phyloP scores from a whole-genome alignment of 2,329 filamentous ascomycete genomes.

The Talaromyces sp. region DNA sequence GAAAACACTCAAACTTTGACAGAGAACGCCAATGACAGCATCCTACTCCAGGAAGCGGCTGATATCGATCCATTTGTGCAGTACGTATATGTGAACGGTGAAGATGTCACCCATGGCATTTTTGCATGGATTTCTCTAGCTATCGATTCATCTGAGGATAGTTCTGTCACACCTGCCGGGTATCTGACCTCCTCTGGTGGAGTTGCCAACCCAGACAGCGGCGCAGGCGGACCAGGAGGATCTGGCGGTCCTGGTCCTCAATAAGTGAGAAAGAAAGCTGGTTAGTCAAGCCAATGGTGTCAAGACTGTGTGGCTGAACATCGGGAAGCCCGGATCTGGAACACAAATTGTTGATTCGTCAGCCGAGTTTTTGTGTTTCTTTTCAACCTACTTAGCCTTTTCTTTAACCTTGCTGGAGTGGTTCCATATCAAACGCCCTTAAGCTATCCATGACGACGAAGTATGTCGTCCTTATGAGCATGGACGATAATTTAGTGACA shows the following conservation, averaged over 20 bases:
- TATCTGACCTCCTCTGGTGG: not conserved
- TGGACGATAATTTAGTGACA: too few relatives aligned
- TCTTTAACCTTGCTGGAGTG: too few relatives aligned
- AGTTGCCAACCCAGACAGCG: not conserved
- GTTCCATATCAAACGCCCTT: too few relatives aligned
- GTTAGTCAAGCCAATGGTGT: not conserved
- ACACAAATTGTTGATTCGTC: not conserved
- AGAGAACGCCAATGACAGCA: slow-evolving; percentile 18
- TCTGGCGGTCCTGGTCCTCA: not conserved
- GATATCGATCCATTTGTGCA: slow-evolving; percentile 57
- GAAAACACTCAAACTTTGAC: slow-evolving; percentile 34
- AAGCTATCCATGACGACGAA: too few relatives aligned
- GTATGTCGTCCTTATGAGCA: too few relatives aligned
- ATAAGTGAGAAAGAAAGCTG: not conserved
- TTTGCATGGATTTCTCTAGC: slow-evolving; percentile 54
- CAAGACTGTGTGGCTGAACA: not conserved
- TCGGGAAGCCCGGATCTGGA: not conserved
- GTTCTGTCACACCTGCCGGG: not conserved
- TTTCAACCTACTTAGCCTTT: too few relatives aligned
- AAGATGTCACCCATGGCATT: slow-evolving; percentile 50
- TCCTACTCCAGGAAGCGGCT: slow-evolving; percentile 49
- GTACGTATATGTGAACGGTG: slow-evolving; percentile 53
- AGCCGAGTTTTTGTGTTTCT: too few relatives aligned
- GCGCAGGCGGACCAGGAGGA: not conserved
- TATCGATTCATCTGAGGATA: slow-evolving; percentile 38